phyloP scores from a whole-genome alignment of 306 rosid genomes.

The Rosa chinensis region DNA sequence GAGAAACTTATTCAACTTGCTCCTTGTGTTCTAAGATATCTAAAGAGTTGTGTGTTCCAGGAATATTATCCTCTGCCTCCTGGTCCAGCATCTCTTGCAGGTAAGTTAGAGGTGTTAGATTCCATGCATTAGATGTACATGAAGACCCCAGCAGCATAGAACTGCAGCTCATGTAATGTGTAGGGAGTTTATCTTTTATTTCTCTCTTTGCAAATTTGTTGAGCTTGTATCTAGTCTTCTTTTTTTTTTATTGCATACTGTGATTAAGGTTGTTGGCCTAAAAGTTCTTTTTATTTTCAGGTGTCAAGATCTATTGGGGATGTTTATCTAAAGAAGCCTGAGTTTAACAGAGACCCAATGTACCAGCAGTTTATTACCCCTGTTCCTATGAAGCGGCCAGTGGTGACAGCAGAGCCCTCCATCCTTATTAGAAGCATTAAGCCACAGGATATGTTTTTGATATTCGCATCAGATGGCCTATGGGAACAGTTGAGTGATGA shows the following conservation, averaged over 20 bases:
- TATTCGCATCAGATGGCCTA: conserved; percentile 97
- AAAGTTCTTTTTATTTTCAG: conserved; percentile 36
- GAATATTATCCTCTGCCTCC: conserved; percentile 19
- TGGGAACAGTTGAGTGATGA: conserved; percentile 97
- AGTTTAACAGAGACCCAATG: conserved; percentile 64
- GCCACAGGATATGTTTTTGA: conserved; percentile 78
- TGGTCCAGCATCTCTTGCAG: conserved; percentile 26
- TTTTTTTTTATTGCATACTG: not conserved
- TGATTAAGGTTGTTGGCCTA: conserved; percentile 16
- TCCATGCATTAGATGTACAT: conserved; percentile 9
- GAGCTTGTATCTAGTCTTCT: conserved; percentile 4
- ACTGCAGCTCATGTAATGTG: not conserved
- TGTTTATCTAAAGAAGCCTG: conserved; percentile 85
- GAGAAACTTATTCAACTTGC: not conserved
- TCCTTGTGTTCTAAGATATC: not conserved
- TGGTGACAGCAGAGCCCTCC: conserved; percentile 94
- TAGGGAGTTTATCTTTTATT: not conserved
- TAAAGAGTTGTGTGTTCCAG: conserved; percentile 18
- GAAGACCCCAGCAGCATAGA: conserved; percentile 1
- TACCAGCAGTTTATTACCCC: conserved; percentile 73
- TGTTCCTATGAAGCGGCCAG: conserved; percentile 74
- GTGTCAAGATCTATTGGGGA: conserved; percentile 97
- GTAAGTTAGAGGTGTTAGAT: conserved; percentile 16
- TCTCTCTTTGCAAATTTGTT: not conserved
- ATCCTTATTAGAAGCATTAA: conserved; percentile 60